Base-by-base conservation (phyloP, 192 early-diverging fungal genomes). In the Backusella psychrophila region DNA sequence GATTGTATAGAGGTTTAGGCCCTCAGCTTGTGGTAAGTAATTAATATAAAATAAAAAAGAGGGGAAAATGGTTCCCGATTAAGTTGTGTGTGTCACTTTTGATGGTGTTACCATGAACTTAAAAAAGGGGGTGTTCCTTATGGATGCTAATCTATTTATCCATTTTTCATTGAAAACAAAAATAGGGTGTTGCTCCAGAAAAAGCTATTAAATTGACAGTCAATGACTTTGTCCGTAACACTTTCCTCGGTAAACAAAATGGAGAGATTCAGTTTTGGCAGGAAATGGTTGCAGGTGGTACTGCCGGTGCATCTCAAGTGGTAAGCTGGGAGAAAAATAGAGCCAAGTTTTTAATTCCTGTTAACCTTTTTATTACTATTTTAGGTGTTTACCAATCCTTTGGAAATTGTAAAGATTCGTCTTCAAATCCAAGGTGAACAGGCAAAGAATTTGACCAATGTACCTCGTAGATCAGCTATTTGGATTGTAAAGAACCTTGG, bases 381-480 rank as follows among this genome's bases (percentile, higher is more conserved):
- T 63, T 29, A 63, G 56, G 56, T 63, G 6, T 98, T 98, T 81
- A 99, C 97, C 67, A 97, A 99, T 77, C 97, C 97, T 35, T 82
- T 99, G 75, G 97, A 99, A 85, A 99, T 99, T 82, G 97, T 99
- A 85, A 99, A 99, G 87, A 99, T 99, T 84, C 93, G 96, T 67
- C 90, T 99, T 73, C 97, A 99, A 84, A 87, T 93, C 34, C 92
- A 93, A 78, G 93, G 93, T 79, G 93, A 95, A 82, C 83, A 90
- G 46, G 87, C 90, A 56, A 91, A 90, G 77, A 77, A 83, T 8
- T 21, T 83, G 49, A 78, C 82, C 19, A 29, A 63, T 63, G 56
- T 63, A 8, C 89, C 89, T 9, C 91, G 88, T 70, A 89, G 90
- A 39, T 89, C 91, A 11, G 97, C 97, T 71, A 67, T 97, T 11